Percentiles rank a stretch among this genome's conserved stretches.
Evolutionary conservation across 768 basidiomycete genomes (phyloP).

Genomic region (Mrakia hoshinonis): DNA sequence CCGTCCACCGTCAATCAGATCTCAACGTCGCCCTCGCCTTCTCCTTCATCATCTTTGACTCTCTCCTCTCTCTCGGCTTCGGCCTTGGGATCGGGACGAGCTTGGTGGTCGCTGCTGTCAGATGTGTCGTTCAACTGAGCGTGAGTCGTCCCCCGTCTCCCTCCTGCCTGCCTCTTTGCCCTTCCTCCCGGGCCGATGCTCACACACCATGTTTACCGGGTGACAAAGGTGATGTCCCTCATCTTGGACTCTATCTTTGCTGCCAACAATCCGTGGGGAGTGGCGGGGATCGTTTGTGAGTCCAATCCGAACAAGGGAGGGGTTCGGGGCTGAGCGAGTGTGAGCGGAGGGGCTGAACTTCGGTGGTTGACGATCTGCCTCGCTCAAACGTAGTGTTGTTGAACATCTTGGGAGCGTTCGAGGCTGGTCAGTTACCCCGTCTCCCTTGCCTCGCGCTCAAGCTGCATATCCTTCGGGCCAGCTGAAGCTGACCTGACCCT

Average conservation of each 20-base stretch:
- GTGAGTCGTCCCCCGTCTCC: too few species aligned
- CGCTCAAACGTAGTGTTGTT: neutral
- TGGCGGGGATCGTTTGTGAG: conserved; percentile 64
- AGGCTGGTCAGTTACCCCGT: neutral
- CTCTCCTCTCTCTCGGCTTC: conserved; percentile 55
- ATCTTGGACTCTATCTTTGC: conserved; percentile 51
- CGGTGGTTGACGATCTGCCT: too few species aligned
- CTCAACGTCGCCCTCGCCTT: conserved; percentile 67
- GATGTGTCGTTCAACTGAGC: conserved; percentile 71
- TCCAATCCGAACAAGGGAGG: neutral
- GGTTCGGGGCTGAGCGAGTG: neutral
- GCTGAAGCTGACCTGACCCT: neutral
- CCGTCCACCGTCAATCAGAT: neutral
- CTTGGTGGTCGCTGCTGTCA: conserved; percentile 53
- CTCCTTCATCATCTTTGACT: conserved; percentile 65
- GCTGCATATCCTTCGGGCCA: too few species aligned
- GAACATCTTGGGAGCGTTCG: conserved; percentile 1
- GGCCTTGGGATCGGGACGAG: conserved; percentile 61
- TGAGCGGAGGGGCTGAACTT: neutral
- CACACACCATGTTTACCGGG: too few species aligned
- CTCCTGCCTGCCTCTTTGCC: too few species aligned
- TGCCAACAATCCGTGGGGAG: conserved; percentile 63
- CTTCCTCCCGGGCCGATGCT: too few species aligned
- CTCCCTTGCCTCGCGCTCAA: too few species aligned
- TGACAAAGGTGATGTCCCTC: conserved; percentile 47